Evolutionary conservation across 345 rosid species (phyloP).

Genomic region (Eucalyptus tenuipes): DNA sequence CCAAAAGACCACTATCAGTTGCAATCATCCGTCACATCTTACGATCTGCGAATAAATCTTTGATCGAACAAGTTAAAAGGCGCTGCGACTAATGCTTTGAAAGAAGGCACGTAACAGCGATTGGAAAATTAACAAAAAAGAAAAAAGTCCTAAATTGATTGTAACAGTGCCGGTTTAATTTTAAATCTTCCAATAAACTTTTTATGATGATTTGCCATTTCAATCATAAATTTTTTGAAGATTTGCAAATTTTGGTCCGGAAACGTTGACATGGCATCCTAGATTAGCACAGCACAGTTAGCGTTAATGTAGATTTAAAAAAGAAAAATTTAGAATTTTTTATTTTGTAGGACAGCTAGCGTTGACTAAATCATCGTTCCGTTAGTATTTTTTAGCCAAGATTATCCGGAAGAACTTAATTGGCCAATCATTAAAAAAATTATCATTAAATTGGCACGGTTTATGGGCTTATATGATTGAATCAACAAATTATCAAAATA

Average conservation of each 20-base stretch:
- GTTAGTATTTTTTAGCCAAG: fast-evolving
- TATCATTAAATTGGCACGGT: not conserved
- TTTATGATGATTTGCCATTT: not conserved
- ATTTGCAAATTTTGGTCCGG: no score
- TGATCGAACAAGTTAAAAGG: not conserved
- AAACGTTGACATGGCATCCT: no score
- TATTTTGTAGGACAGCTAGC: fast-evolving
- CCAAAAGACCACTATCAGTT: not conserved
- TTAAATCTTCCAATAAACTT: no score
- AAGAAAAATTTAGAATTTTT: fast-evolving
- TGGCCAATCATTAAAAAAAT: fast-evolving
- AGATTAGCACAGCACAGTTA: no score
- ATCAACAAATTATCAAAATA: no score
- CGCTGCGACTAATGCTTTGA: not conserved
- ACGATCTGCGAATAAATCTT: fast-evolving
- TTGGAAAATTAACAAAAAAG: no score
- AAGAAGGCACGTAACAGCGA: not conserved
- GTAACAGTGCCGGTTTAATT: fast-evolving
- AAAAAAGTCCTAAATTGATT: no score
- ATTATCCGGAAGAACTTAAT: fast-evolving
- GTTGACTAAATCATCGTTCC: no score
- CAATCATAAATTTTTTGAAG: no score
- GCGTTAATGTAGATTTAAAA: fast-evolving
- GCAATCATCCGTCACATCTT: not conserved
- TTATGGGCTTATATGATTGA: no score